Evolutionary conservation across 176 grass and related monocot species (phyloP).

Genomic region (Puccinellia tenuiflora): DNA sequence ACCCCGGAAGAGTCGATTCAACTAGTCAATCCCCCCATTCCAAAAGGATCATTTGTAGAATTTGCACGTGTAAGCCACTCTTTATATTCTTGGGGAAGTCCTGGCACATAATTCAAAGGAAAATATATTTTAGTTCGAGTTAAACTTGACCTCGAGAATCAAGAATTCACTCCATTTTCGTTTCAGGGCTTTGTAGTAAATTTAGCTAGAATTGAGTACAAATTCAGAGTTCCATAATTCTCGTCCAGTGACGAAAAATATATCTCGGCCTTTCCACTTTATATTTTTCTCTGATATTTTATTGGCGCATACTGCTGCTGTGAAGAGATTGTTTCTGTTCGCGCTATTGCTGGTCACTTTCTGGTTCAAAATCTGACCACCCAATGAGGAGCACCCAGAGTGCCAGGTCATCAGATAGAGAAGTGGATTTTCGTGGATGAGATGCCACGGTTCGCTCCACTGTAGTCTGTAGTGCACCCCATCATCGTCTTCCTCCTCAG

Average conservation of each 20-base stretch:
- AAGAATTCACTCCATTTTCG: not conserved
- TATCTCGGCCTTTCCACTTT: not conserved
- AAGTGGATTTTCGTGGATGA: constrained; percentile 29
- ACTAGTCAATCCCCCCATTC: not conserved
- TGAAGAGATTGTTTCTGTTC: not conserved
- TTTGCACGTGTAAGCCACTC: not conserved
- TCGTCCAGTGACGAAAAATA: not conserved
- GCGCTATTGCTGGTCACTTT: not conserved
- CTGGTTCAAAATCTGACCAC: constrained; percentile 30
- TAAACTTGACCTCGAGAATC: not conserved
- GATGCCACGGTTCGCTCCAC: constrained; percentile 18
- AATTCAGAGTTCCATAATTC: not conserved
- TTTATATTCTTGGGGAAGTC: not conserved
- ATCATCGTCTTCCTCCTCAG: constrained; percentile 14
- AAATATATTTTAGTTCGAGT: not conserved
- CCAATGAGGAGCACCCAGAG: constrained; percentile 26
- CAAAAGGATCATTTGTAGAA: not conserved
- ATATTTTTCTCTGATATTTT: not conserved
- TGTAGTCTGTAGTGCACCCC: not conserved
- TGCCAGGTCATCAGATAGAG: constrained; percentile 46
- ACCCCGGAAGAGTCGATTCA: not conserved
- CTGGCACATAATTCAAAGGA: no score
- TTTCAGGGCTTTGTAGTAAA: not conserved
- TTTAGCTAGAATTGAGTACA: not conserved
- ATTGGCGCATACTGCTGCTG: not conserved